These are phyloP conservation scores for Garcia nutans DNA, from an alignment of 345 rosid species.

Conservation along the genomic window DNA sequence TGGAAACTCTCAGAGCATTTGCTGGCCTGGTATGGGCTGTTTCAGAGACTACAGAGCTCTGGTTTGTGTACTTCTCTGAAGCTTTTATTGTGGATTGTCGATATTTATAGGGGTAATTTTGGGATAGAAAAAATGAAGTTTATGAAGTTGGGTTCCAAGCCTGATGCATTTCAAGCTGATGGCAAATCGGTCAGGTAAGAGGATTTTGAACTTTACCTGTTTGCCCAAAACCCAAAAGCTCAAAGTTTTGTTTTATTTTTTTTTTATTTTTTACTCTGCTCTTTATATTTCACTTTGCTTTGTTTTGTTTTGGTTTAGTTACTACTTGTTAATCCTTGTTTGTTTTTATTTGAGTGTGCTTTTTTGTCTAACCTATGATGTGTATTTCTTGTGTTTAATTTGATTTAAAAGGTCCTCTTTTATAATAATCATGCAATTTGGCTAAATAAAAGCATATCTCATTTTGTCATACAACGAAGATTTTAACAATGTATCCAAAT, in stretches of 20 bases:
- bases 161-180: slow-evolving; percentile 78
- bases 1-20: background rate
- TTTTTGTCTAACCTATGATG: background rate
- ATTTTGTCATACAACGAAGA: too few relatives aligned
- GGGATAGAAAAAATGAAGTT: slow-evolving; percentile 66
- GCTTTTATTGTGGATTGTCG: slow-evolving; percentile 6
- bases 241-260: background rate
- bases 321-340: background rate
- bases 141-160: slow-evolving; percentile 94
- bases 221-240: background rate
- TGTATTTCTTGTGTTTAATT: background rate
- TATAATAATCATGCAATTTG: background rate
- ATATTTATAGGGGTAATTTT: slow-evolving; percentile 6
- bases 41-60: slow-evolving; percentile 19
- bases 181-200: slow-evolving; percentile 67
- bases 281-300: background rate
- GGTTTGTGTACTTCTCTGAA: slow-evolving; percentile 19
- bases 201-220: background rate
- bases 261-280: background rate
- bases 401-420: background rate
- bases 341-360: background rate
- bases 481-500: too few relatives aligned
- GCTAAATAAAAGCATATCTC: too few relatives aligned
- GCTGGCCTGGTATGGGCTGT: slow-evolving; percentile 1
- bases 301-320: background rate